Evolutionary conservation across 1,139 yeast species (phyloP).

Genomic region (Candida glucosophila): DNA sequence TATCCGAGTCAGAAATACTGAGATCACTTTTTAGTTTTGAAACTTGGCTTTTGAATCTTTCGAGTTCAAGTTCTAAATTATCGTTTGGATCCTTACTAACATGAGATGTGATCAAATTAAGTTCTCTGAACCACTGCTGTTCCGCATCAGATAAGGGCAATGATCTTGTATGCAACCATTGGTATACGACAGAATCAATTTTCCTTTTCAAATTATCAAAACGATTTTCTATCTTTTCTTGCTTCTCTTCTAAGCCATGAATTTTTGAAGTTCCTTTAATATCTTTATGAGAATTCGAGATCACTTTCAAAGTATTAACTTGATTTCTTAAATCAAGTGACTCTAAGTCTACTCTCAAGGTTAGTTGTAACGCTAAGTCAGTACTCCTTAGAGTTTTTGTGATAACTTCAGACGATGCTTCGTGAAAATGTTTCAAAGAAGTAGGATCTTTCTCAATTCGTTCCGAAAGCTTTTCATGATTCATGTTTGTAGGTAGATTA

Average conservation of each 20-base stretch:
- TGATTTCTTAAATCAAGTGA: slow-evolving; percentile 2
- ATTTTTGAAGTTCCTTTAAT: too few species aligned
- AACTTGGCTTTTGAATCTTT: slow-evolving; percentile 11
- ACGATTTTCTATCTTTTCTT: slow-evolving; percentile 14
- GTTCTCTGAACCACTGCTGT: slow-evolving; percentile 28
- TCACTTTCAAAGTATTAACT: too few species aligned
- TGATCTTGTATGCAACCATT: slow-evolving; percentile 11
- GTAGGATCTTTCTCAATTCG: too few species aligned
- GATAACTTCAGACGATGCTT: too few species aligned
- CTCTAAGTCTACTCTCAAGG: too few species aligned
- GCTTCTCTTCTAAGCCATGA: slow-evolving; percentile 11
- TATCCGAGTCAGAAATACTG: not conserved
- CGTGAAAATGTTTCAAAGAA: too few species aligned
- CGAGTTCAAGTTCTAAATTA: slow-evolving; percentile 6
- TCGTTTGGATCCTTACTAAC: slow-evolving; percentile 6
- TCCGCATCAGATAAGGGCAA: slow-evolving; percentile 30
- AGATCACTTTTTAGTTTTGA: slow-evolving; percentile 4
- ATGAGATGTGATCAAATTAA: slow-evolving; percentile 16
- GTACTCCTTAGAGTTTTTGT: too few species aligned
- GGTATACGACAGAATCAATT: slow-evolving; percentile 15
- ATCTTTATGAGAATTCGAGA: too few species aligned
- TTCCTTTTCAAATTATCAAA: slow-evolving; percentile 14
- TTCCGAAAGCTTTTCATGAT: too few species aligned
- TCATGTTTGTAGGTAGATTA: too few species aligned
- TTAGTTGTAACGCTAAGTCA: too few species aligned